Percentiles rank a stretch among this genome's conserved stretches.
phyloP scores from a whole-genome alignment of 148 eudicot genomes.

The Cornus kousa region DNA sequence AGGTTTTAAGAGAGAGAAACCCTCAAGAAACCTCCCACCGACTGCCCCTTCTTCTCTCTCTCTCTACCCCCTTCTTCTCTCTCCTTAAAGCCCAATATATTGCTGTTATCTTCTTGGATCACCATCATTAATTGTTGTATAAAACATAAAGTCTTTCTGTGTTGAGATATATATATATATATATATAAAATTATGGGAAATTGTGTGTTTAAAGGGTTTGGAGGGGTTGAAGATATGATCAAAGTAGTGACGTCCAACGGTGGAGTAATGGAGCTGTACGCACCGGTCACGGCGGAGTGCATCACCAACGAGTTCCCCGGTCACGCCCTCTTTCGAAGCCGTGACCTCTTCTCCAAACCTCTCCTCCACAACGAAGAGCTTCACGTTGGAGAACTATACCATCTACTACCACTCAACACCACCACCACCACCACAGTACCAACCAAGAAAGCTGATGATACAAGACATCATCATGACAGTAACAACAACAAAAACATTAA shows the following conservation, averaged over 20 bases:
- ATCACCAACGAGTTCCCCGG: slow-evolving; percentile 53
- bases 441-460: neutral
- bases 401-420: slow-evolving; percentile 39
- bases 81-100: neutral
- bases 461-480: neutral
- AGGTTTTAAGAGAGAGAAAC: neutral
- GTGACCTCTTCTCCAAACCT: slow-evolving; percentile 28
- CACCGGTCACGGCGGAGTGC: slow-evolving; percentile 50
- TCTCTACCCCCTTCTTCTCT: neutral
- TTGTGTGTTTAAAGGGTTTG: slow-evolving; percentile 18
- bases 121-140: too few relatives aligned
- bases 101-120: neutral
- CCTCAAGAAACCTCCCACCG: neutral
- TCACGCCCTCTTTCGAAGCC: slow-evolving; percentile 36
- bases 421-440: neutral
- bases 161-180: neutral
- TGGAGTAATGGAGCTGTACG: slow-evolving; percentile 54
- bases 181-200: slow-evolving; percentile 20
- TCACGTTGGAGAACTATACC: slow-evolving; percentile 35
- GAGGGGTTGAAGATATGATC: slow-evolving; percentile 24
- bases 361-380: slow-evolving; percentile 35
- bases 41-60: neutral
- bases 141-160: too few relatives aligned
- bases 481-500: neutral
- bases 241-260: slow-evolving; percentile 49